Percentiles rank a stretch among this genome's conserved stretches.
Evolutionary conservation across 2,329 filamentous ascomycete genomes (phyloP).

Genomic region (Scopulariopsis brevicaulis): DNA sequence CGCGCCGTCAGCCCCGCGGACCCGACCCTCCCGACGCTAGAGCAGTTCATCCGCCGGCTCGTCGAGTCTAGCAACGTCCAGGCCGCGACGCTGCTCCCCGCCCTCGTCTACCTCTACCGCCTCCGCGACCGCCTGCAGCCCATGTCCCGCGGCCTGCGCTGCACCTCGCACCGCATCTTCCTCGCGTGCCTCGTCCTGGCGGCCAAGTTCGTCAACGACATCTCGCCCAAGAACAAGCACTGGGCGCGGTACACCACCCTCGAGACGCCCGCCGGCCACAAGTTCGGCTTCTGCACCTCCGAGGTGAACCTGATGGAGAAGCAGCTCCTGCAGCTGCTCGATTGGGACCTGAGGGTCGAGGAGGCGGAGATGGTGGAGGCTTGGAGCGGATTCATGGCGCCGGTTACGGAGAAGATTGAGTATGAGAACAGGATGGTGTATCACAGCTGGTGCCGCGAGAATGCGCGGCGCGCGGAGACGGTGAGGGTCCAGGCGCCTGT

Average conservation of each 20-base stretch:
- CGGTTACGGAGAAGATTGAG: constrained; percentile 56
- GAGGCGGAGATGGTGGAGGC: constrained; percentile 79
- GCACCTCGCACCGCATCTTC: constrained; percentile 97
- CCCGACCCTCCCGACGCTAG: constrained; percentile 61
- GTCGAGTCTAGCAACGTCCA: constrained; percentile 92
- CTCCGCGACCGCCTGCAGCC: constrained; percentile 79
- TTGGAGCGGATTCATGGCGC: constrained; percentile 78
- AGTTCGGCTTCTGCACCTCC: constrained; percentile 84
- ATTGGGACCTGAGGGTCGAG: constrained; percentile 85
- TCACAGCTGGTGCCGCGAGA: constrained; percentile 22
- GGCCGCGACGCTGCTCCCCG: constrained; percentile 94
- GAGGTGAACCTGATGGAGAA: constrained; percentile 99
- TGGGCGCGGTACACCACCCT: constrained; percentile 91
- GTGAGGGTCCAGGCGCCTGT: constrained; percentile 7
- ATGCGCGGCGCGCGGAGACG: constrained; percentile 14
- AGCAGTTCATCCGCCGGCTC: constrained; percentile 84
- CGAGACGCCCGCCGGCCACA: constrained; percentile 41
- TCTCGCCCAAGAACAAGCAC: constrained; percentile 99
- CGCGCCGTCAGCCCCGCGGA: constrained; percentile 33
- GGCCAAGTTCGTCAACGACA: constrained; percentile 97
- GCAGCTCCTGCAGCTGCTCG: constrained; percentile 86
- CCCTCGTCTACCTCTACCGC: constrained; percentile 82
- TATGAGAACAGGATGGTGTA: constrained; percentile 36
- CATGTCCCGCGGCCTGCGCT: constrained; percentile 90
- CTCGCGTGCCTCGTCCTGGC: constrained; percentile 75